These are phyloP conservation scores for Geotrichum reessii DNA, from an alignment of 1,139 yeast genomes.

Conservation along the genomic window DNA sequence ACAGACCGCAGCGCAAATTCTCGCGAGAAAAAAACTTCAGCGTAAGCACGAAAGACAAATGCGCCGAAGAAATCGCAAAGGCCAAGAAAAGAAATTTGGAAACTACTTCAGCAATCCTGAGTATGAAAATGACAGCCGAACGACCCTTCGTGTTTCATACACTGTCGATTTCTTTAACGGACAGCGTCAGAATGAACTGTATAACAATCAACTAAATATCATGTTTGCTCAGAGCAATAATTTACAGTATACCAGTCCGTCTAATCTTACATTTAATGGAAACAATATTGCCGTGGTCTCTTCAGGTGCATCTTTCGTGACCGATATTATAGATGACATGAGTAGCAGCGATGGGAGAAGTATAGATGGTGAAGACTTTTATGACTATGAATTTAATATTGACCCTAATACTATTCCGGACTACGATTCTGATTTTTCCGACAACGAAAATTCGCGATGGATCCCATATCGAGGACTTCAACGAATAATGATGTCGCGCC, in stretches of 20 bases:
- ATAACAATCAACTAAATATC: constrained; percentile 28
- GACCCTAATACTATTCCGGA: constrained; percentile 10
- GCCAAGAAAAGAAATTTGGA: constrained; percentile 23
- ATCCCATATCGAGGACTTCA: constrained; percentile 26
- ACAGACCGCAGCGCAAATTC: constrained; percentile 36
- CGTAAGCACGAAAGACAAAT: constrained; percentile 22
- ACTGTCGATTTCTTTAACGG: constrained; percentile 30
- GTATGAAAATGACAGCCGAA: constrained; percentile 10
- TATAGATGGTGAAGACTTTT: background rate
- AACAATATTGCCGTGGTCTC: constrained; percentile 3
- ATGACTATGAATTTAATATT: constrained; percentile 3
- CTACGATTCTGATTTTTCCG: constrained; percentile 8
- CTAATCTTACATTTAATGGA: background rate
- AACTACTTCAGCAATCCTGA: constrained; percentile 27
- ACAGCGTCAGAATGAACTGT: constrained; percentile 28
- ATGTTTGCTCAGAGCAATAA: constrained; percentile 26
- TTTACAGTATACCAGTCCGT: constrained; percentile 13
- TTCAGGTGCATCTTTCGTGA: constrained; percentile 13
- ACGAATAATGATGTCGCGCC: constrained; percentile 60
- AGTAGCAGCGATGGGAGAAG: constrained; percentile 11
- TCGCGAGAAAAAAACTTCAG: constrained; percentile 28
- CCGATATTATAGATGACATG: constrained; percentile 18
- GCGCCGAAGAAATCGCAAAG: constrained; percentile 15
- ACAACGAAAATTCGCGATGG: constrained; percentile 12
- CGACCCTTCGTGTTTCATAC: constrained; percentile 25